Evolutionary conservation across 345 rosid genomes (phyloP), one percentile per base, ranked within the genome.

Genomic region (Camelina neglecta): DNA sequence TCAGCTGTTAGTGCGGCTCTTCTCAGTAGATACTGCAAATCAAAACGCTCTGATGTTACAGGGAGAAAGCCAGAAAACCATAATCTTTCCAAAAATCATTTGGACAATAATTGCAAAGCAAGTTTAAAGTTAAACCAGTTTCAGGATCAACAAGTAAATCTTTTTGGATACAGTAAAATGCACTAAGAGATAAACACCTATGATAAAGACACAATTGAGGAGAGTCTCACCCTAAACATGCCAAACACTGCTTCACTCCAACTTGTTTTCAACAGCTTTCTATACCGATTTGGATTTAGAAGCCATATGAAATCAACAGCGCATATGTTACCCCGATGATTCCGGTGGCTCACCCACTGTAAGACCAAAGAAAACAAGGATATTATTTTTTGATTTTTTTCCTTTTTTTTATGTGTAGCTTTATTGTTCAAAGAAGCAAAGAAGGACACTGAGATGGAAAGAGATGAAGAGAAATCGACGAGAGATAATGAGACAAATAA

Each of bases 301-400:
- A 95, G 99, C 99, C 97, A 95, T 78, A 95, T 95, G 71, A 95
- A 95, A 69, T 95, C 99, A 21, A 95, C 99, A 12, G 97, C 99
- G 57, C 99, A 95, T 75, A 90, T 85, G 80, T 95, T 90, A 35
- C 97, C 99, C 42, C 97, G 87, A 69, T 92, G 97, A 78, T 95
- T 95, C 66, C 83, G 86, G 81, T 95, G 99, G 83, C 99, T 95
- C 61, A 95, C 89, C 99, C 99, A 95, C 99, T 95, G 85, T 38
- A 10, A 72, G 11, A 36, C 49, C 56, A 50, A 67, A 67, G 53
- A 41, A 7, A 72, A 55, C 21, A 76, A 26, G 18, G 29, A 26
- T 26, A 26, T 26, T 26, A 26, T 26, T 26, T 26, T 26, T 26
- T 29, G 5, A 29, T 29, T 4, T 29, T 4, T 29, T 29, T 29